Evolutionary conservation across 1,139 yeast species (phyloP).

Genomic region (Yamadazyma aaseri): DNA sequence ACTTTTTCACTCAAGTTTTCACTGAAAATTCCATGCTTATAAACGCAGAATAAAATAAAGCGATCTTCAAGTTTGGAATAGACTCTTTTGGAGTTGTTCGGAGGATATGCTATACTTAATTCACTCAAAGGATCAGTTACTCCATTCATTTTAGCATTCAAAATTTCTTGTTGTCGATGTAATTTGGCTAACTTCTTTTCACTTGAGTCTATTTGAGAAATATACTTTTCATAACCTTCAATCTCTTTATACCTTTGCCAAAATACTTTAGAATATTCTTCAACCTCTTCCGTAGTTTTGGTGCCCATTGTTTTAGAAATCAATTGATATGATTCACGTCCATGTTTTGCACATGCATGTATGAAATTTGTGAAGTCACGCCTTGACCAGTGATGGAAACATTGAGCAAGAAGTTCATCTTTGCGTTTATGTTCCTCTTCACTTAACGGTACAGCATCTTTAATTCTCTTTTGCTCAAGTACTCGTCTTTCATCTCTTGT

Average conservation of each 20-base stretch:
- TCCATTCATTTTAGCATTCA: constrained; percentile 61
- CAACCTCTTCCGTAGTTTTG: constrained; percentile 69
- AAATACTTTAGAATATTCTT: constrained; percentile 64
- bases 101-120: constrained; percentile 77
- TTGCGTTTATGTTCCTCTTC: constrained; percentile 72
- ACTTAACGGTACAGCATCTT: constrained; percentile 68
- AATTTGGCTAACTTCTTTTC: constrained; percentile 74
- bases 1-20: constrained; percentile 73
- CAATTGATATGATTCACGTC: constrained; percentile 58
- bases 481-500: constrained; percentile 45
- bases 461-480: constrained; percentile 64
- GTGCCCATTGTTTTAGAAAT: constrained; percentile 69
- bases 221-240: constrained; percentile 83
- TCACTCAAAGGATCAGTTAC: constrained; percentile 74
- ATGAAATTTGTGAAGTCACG: constrained; percentile 87
- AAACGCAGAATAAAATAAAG: constrained; percentile 68
- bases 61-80: constrained; percentile 88
- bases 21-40: constrained; percentile 72
- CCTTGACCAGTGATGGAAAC: constrained; percentile 80
- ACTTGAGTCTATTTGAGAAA: constrained; percentile 84
- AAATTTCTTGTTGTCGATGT: constrained; percentile 61
- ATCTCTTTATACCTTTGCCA: constrained; percentile 73
- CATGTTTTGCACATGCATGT: constrained; percentile 77
- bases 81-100: constrained; percentile 84
- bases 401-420: constrained; percentile 56